Base-by-base conservation (phyloP, 2,329 filamentous ascomycete genomes). In the Nothophaeocryptopus gaeumannii region DNA sequence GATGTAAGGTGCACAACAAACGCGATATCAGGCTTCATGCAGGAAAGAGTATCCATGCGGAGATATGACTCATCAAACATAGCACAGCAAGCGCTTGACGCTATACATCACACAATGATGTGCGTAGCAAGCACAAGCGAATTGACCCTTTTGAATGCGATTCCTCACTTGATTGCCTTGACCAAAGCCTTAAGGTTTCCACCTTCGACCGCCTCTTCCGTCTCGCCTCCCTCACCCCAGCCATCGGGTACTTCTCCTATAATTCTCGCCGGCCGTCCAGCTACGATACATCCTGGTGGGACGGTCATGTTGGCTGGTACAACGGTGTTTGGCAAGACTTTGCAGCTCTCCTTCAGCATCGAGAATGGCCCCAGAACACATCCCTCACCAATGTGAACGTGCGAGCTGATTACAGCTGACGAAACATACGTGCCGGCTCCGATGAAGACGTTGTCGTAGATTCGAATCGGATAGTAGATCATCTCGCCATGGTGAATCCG, bases 361-460 rank as follows among this genome's bases (percentile, higher is more conserved):
- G 85, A 87, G 70, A 96, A 91, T 59, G 90, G 86, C 49, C 89
- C 88, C 42, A 99, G 78, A 1, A 86, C 85, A 55, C 84, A 88
- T 44, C 84, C 82, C 47, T 79, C 78, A 15, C 90, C 91, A 54
- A 99, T 88, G 66, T 89, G 82, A 12, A 97, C 90, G 71, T 96
- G 89, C 60, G 80, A 89, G 2, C 88, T 88, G 46, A 99, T 82
- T 32, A 82, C 81, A 5, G 90, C 89, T 0, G 92, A 89, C 67
- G 93, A 89, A 33, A 99, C 80, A 34, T 92, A 81, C 33, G 84
- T 83, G 31, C 70, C 67, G 1, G 73, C 70, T 1, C 74, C 91
- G 42, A 99, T 80, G 70, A 92, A 96, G 56, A 96, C 91, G 72
- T 97, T 92, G 69, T 96, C 91, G 39, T 90, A 90, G 58, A 99